Conservation (phyloP, 2,329 filamentous ascomycete genomes). For the Penicillium expansum region DNA sequence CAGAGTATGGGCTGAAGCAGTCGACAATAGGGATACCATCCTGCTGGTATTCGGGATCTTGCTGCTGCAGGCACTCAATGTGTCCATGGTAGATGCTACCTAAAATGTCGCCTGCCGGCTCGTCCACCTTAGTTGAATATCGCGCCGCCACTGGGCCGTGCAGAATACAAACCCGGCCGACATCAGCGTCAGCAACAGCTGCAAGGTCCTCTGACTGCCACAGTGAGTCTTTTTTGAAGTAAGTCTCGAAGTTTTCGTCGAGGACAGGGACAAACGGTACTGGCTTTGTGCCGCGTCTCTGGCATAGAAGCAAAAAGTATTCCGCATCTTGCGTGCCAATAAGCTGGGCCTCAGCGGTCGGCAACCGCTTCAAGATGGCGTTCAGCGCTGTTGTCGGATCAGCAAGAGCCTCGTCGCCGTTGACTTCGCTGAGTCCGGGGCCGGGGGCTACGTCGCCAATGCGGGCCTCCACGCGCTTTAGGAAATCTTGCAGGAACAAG, state of each 20-base stretch:
- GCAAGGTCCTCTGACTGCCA: slow-evolving; percentile 97
- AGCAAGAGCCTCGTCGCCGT: neutral
- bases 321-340: neutral
- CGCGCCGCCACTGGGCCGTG: slow-evolving; percentile 88
- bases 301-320: neutral
- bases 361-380: neutral
- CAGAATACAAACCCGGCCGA: slow-evolving; percentile 87
- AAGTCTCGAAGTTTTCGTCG: slow-evolving; percentile 94
- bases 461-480: neutral
- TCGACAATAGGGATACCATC: neutral
- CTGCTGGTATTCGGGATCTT: slow-evolving; percentile 36
- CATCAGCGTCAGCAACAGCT: slow-evolving; percentile 88
- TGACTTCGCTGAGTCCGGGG: neutral
- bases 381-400: neutral
- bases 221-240: slow-evolving; percentile 98
- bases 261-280: slow-evolving; percentile 88
- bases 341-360: neutral
- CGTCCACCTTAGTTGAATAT: slow-evolving; percentile 80
- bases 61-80: slow-evolving; percentile 60
- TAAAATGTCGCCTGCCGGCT: slow-evolving; percentile 54
- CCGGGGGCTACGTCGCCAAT: neutral
- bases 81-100: slow-evolving; percentile 68
- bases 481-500: neutral
- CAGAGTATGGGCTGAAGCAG: neutral
- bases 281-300: slow-evolving; percentile 68